phyloP scores from a whole-genome alignment of 2,329 filamentous ascomycete species.

The Aspergillus carbonarius region DNA sequence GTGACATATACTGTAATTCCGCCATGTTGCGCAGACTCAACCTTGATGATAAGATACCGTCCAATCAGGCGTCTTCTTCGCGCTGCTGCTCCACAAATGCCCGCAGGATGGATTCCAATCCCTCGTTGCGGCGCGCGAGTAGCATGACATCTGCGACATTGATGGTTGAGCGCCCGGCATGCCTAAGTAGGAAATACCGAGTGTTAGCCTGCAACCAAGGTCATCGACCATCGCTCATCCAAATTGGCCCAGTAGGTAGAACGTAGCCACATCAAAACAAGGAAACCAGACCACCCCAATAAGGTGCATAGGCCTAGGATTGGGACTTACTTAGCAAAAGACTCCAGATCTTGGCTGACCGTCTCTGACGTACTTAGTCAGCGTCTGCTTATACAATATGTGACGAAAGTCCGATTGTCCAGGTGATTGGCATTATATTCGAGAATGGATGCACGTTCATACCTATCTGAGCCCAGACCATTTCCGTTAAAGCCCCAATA shows the following conservation, averaged over 20 bases:
- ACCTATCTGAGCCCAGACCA: conserved; percentile 88
- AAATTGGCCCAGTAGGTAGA: not conserved
- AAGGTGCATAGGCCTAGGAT: not conserved
- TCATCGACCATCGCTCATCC: not conserved
- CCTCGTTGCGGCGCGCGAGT: conserved; percentile 81
- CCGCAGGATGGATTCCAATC: conserved; percentile 70
- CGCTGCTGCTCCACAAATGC: conserved; percentile 37
- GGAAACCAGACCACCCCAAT: not conserved
- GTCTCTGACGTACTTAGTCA: conserved; percentile 43
- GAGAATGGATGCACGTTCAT: conserved; percentile 17
- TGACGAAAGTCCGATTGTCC: not conserved
- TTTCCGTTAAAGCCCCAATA: conserved; percentile 79
- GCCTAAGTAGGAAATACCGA: conserved; percentile 53
- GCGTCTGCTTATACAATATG: not conserved
- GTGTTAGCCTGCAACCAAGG: conserved; percentile 1
- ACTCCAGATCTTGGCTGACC: conserved; percentile 61
- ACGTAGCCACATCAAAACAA: not conserved
- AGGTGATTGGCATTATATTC: not conserved
- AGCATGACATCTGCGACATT: conserved; percentile 85
- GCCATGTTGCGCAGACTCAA: not conserved
- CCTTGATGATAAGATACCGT: not conserved
- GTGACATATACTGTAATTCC: not conserved
- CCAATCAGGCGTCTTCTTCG: conserved; percentile 23
- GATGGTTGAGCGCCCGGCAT: conserved; percentile 78
- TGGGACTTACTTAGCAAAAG: conserved; percentile 55